A percentile compares a stretch with the other conserved stretches of the same genome.
Conservation (phyloP, 129 eudicot species). For the Daucus carota region DH1_v3.0 NC_030387.2:36305001-36305500, state of each 20-base stretch:
- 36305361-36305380: slow-evolving; percentile 24
- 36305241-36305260: slow-evolving; percentile 43
- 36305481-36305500: slow-evolving; percentile 66
- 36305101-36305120: too few relatives aligned
- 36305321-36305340: slow-evolving; percentile 26
- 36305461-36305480: slow-evolving; percentile 39
- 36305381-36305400: slow-evolving; percentile 46
- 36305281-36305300: slow-evolving; percentile 70
- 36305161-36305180: slow-evolving; percentile 88
- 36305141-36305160: slow-evolving; percentile 45
- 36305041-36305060: not conserved
- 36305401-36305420: slow-evolving; percentile 52
- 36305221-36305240: slow-evolving; percentile 72
- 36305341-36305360: slow-evolving; percentile 38
- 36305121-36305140: too few relatives aligned
- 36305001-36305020: slow-evolving; percentile 69
- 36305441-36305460: slow-evolving; percentile 34
- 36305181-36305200: slow-evolving; percentile 67
- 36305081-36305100: not conserved
- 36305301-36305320: slow-evolving; percentile 48
- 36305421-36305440: slow-evolving; percentile 40
- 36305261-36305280: slow-evolving; percentile 68
- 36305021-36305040: slow-evolving; percentile 53
- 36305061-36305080: not conserved
- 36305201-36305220: slow-evolving; percentile 55